These are phyloP conservation scores for Coprinopsis sp. DNA, from an alignment of 768 basidiomycete genomes.

Conservation along the genomic window DNA sequence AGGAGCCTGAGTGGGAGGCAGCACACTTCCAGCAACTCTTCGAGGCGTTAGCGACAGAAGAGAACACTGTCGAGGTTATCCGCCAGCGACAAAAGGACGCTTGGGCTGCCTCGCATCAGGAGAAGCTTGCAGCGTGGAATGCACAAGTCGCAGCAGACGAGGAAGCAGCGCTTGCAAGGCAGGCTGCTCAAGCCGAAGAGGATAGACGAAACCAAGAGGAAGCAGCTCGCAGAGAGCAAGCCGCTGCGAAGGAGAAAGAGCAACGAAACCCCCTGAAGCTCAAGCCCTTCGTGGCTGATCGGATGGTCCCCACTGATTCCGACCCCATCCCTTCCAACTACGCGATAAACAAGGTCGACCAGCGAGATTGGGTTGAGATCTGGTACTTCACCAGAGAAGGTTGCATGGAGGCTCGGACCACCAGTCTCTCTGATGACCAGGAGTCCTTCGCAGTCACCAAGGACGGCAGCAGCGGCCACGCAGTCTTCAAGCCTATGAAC, in stretches of 20 bases:
- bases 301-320: neutral
- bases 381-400: slow-evolving; percentile 13
- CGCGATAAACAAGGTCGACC: slow-evolving; percentile 9
- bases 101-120: neutral
- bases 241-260: slow-evolving; percentile 6
- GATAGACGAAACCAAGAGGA: neutral
- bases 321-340: neutral
- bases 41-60: neutral
- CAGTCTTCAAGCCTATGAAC: slow-evolving; percentile 11
- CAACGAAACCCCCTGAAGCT: slow-evolving; percentile 10
- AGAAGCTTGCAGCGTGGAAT: neutral
- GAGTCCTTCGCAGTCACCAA: slow-evolving; percentile 13
- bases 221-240: neutral
- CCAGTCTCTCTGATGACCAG: neutral
- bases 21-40: neutral
- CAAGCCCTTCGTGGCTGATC: slow-evolving; percentile 2
- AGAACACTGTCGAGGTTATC: neutral
- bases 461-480: slow-evolving; percentile 2
- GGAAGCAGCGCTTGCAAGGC: neutral
- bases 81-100: neutral
- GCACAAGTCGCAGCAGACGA: neutral
- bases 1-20: slow-evolving; percentile 4
- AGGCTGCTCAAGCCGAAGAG: neutral
- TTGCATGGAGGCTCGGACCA: slow-evolving; percentile 6
- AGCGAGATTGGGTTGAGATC: slow-evolving; percentile 9